Evolutionary conservation across 129 eudicot species (phyloP).

Genomic region (Flaveria robusta): DNA sequence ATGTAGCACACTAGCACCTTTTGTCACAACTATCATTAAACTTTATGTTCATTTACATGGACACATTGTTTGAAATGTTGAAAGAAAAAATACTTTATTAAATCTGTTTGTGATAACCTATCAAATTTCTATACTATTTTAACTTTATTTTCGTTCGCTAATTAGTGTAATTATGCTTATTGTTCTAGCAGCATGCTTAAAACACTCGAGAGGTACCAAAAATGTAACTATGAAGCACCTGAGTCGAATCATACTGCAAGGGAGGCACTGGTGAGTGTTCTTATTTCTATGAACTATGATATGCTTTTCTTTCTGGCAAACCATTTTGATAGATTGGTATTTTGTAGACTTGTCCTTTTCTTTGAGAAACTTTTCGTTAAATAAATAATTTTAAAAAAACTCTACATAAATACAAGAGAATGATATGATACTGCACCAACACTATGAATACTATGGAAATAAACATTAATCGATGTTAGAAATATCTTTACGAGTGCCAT

Average conservation of each 20-base stretch:
- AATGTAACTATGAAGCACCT: constrained; percentile 94
- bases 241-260: constrained; percentile 70
- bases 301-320: neutral
- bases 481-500: neutral
- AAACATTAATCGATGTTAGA: neutral
- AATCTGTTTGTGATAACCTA: neutral
- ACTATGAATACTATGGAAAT: neutral
- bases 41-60: neutral
- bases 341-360: neutral
- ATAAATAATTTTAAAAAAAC: neutral
- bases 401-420: neutral
- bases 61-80: neutral
- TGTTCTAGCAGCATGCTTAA: constrained; percentile 79
- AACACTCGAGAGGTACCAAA: constrained; percentile 89
- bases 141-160: neutral
- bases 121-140: neutral
- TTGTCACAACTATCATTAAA: constrained; percentile 17
- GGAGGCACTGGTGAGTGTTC: constrained; percentile 68
- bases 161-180: constrained; percentile 2
- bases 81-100: neutral
- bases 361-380: neutral
- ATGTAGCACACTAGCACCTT: constrained; percentile 14
- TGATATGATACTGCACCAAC: neutral
- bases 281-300: neutral
- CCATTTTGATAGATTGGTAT: neutral